Conservation (phyloP, 768 basidiomycete genomes). For the Russula foetens region DNA sequence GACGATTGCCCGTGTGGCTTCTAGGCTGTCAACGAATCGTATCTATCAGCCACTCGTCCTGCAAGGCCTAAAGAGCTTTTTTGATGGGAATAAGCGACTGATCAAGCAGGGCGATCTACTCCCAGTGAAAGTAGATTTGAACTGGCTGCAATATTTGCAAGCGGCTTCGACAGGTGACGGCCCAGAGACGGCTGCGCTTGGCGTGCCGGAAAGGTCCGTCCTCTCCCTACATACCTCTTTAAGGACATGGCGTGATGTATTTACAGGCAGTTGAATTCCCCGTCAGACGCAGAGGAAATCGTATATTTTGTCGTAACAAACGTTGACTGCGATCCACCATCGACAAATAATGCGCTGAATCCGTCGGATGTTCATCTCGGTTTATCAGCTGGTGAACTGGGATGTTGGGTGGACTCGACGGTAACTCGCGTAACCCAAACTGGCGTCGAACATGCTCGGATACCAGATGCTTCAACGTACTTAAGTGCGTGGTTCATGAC, state of each 20-base stretch:
- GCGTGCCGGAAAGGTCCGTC: neutral
- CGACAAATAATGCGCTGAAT: conserved; percentile 26
- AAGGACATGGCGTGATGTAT: neutral
- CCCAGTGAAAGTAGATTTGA: conserved; percentile 52
- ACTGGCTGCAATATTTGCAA: conserved; percentile 26
- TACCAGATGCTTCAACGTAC: conserved; percentile 46
- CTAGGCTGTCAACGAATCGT: conserved; percentile 59
- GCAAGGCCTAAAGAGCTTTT: conserved; percentile 53
- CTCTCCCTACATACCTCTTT: neutral
- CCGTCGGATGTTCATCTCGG: conserved; percentile 44
- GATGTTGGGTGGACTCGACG: conserved; percentile 74
- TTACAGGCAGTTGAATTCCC: conserved; percentile 3
- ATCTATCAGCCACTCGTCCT: conserved; percentile 56
- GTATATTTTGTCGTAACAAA: conserved; percentile 77
- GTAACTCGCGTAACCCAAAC: conserved; percentile 72
- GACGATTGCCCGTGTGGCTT: conserved; percentile 74
- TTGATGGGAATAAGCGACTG: conserved; percentile 44
- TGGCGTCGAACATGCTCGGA: conserved; percentile 61
- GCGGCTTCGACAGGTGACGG: neutral
- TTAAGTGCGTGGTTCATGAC: conserved; percentile 36
- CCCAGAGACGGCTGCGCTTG: neutral
- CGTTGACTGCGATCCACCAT: conserved; percentile 54
- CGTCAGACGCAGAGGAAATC: conserved; percentile 33
- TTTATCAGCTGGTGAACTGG: conserved; percentile 58
- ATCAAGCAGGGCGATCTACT: conserved; percentile 72